A percentile compares a stretch with the other conserved stretches of the same genome.
These are phyloP conservation scores for Knufia fluminis DNA, from an alignment of 2,329 filamentous ascomycete species.

Conservation along the genomic window DNA sequence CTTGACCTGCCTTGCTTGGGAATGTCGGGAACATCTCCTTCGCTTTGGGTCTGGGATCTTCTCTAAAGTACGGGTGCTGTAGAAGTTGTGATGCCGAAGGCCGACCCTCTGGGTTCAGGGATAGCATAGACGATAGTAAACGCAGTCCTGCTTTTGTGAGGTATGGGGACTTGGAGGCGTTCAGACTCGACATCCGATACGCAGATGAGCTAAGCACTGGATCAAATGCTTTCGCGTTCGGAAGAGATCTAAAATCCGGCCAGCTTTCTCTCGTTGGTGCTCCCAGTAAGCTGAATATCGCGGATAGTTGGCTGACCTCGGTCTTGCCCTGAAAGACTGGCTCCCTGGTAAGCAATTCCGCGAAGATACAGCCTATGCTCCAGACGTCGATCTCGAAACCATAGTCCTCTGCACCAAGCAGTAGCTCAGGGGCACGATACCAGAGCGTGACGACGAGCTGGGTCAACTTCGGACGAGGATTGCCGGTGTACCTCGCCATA, in stretches of 20 bases:
- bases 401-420: slow-evolving; percentile 72
- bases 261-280: slow-evolving; percentile 73
- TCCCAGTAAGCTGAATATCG: slow-evolving; percentile 83
- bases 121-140: slow-evolving; percentile 61
- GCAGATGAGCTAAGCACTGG: slow-evolving; percentile 32
- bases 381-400: slow-evolving; percentile 78
- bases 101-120: slow-evolving; percentile 62
- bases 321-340: slow-evolving; percentile 81
- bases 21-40: slow-evolving; percentile 95
- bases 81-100: slow-evolving; percentile 67
- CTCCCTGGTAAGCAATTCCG: slow-evolving; percentile 74
- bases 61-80: slow-evolving; percentile 71
- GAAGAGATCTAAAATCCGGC: slow-evolving; percentile 78
- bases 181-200: slow-evolving; percentile 27
- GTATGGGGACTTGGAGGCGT: slow-evolving; percentile 62
- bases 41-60: slow-evolving; percentile 82
- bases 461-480: slow-evolving; percentile 70
- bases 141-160: slow-evolving; percentile 65
- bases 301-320: slow-evolving; percentile 80
- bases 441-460: slow-evolving; percentile 93
- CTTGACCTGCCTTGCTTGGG: slow-evolving; percentile 86
- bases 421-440: slow-evolving; percentile 87
- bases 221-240: slow-evolving; percentile 72
- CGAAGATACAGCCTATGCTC: slow-evolving; percentile 94
- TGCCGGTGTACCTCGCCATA: slow-evolving; percentile 84